These are phyloP conservation scores for Annulohypoxylon nitens DNA, from an alignment of 495 filamentous ascomycete species.

Conservation along the genomic window DNA sequence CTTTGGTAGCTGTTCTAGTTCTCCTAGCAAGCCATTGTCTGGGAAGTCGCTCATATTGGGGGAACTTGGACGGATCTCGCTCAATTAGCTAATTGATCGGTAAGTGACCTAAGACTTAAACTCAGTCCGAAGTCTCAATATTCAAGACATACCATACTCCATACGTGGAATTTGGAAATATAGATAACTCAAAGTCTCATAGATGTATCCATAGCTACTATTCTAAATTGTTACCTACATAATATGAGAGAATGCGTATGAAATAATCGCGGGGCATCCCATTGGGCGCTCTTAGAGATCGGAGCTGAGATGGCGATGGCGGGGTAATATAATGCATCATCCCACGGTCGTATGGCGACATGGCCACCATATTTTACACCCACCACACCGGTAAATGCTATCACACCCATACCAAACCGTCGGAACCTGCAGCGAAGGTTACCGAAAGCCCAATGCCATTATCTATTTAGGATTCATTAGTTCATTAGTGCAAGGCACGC, in stretches of 20 bases:
- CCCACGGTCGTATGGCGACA: constrained; percentile 31
- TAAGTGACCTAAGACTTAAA: too few species aligned
- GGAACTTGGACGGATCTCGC: not conserved
- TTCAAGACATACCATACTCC: not conserved
- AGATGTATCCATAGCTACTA: too few species aligned
- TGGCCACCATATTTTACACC: constrained; percentile 12
- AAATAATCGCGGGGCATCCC: constrained; percentile 16
- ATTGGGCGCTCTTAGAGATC: not conserved
- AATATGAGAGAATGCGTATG: not conserved
- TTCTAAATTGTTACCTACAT: not conserved
- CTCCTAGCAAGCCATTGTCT: constrained; percentile 10
- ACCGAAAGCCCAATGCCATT: not conserved
- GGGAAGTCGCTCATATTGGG: constrained; percentile 2
- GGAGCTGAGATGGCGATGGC: constrained; percentile 25
- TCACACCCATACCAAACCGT: constrained; percentile 17
- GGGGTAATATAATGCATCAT: constrained; percentile 46
- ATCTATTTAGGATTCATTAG: not conserved
- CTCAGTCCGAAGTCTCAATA: not conserved
- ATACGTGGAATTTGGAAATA: not conserved
- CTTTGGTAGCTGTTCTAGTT: not conserved
- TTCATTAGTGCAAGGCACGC: constrained; percentile 23
- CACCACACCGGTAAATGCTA: constrained; percentile 19
- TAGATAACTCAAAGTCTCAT: too few species aligned
- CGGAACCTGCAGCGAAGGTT: constrained; percentile 7
- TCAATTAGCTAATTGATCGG: not conserved